Evolutionary conservation across 441 rosid species (phyloP), one percentile per base, ranked within the genome.

Genomic region (Corymbia citriodora): DNA sequence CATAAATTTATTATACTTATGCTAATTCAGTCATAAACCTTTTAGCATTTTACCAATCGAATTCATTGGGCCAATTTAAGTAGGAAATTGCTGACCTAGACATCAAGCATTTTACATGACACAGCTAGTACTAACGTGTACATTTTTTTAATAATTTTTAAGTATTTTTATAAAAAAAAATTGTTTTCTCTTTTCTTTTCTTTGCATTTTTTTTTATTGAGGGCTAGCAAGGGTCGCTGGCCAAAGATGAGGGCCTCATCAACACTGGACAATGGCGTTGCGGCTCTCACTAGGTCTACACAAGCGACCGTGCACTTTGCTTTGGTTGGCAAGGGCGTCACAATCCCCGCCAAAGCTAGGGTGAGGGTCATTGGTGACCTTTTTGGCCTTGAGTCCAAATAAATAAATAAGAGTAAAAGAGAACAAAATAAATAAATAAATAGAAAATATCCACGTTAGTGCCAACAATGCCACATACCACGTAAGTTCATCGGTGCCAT

Each of bases 81-180:
- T 27, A 9, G 23, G 6, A 57, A 57, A 57, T 23, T 57, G 63
- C 4, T 57, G 0, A 57, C 1, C 23, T 57, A 9, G 4, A 57
- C 63, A 57, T 0, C 2, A 9, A 21, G 0, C 4, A 2, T 9
- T 12, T 57, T 27, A 57, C 1, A 0, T 1, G 3, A 6, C 63
- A 57, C 0, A 23, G 3, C 0, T 1, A 6, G 4, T 57, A 27
- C 63, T 57, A 57, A 57, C 0, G 0, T 23, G 13, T 2, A 4
- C 13, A 23, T 9, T 23, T 57, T 57, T 9, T 57, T 0, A 57
- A 21, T 9, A 57, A 57, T 23, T 57, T 5, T 57, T 23, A 1
- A 9, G 29, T 23, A 9, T 23, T 57, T 57, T 57, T 57, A 57
- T 57, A 57, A n/a, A 4, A 3, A 21, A 0, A 21, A 18, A 19